A percentile compares a stretch with the other conserved stretches of the same genome.
Conservation (phyloP, 2,329 filamentous ascomycete genomes). For the Alternaria infectoria region DNA sequence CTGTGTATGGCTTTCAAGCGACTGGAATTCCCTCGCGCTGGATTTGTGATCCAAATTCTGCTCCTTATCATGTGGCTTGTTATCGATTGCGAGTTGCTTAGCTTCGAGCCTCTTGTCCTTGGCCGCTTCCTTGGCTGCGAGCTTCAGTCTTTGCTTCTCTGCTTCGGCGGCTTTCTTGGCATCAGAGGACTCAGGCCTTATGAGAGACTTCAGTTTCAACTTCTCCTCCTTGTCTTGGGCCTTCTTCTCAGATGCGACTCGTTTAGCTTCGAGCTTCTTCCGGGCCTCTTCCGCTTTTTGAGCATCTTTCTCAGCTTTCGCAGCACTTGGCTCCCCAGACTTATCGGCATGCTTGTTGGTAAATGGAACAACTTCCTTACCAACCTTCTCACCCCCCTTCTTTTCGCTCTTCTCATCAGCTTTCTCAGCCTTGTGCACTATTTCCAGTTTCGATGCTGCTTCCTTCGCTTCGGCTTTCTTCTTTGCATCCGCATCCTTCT, state of each 20-base stretch:
- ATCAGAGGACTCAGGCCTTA: not conserved
- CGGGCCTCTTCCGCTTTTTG: not conserved
- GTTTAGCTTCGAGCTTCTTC: not conserved
- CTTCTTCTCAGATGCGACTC: not conserved
- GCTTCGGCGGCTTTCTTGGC: not conserved
- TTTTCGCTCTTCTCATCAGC: not conserved
- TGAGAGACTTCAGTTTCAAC: not conserved
- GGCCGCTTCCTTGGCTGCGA: not conserved
- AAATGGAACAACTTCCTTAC: not conserved
- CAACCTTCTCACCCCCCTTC: not conserved
- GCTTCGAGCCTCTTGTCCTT: not conserved
- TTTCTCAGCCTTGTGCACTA: not conserved
- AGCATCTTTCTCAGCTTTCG: not conserved
- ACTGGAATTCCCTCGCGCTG: not conserved
- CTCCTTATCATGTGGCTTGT: not conserved
- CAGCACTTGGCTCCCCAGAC: not conserved
- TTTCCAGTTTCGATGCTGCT: not conserved
- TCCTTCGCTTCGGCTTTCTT: not conserved
- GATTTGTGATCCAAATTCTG: not conserved
- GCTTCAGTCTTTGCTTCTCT: not conserved
- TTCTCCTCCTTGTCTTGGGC: not conserved
- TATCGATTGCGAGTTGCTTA: not conserved
- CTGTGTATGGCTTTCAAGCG: not conserved
- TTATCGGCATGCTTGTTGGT: not conserved
- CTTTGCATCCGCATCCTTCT: not conserved